Evolutionary conservation across 139 green algal species (phyloP).

Genomic region (Tetradesmus lagerheimii): DNA sequence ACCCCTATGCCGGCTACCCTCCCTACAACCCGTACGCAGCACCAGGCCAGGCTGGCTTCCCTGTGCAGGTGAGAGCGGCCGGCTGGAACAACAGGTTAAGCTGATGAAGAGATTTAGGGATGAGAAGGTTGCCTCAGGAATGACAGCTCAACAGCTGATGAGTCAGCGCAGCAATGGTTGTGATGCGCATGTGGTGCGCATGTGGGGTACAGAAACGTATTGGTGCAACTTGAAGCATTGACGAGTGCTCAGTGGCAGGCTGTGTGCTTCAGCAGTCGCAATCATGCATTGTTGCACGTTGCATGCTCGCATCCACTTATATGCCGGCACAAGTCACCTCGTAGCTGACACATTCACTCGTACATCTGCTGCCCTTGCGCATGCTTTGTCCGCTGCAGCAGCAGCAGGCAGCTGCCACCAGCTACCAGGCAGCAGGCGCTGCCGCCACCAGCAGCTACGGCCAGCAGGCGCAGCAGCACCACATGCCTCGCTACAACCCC

Average conservation of each 20-base stretch:
- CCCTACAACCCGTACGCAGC: not conserved
- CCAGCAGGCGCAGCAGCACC: conserved; percentile 28
- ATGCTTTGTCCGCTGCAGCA: not conserved
- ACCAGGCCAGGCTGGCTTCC: conserved; percentile 29
- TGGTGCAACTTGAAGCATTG: too few species aligned
- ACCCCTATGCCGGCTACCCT: conserved; percentile 15
- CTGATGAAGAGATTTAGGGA: too few species aligned
- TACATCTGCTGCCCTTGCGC: not conserved
- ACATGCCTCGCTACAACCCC: conserved; percentile 24
- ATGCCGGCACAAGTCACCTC: too few species aligned
- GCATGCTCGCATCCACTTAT: too few species aligned
- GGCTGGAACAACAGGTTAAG: too few species aligned
- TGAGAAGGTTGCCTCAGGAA: too few species aligned
- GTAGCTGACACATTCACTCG: not conserved
- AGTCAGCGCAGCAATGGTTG: too few species aligned
- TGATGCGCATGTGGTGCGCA: too few species aligned
- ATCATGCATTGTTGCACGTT: not conserved
- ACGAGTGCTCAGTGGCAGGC: too few species aligned
- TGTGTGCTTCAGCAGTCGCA: too few species aligned
- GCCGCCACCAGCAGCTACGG: conserved; percentile 12
- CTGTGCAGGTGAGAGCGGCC: conserved; percentile 12
- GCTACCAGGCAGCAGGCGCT: not conserved
- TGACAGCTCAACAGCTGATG: too few species aligned
- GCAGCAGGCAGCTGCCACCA: conserved; percentile 14
- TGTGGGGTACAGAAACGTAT: too few species aligned